These are phyloP conservation scores for Gynochthodes officinalis DNA, from an alignment of 257 asterid genomes.

Conservation along the genomic window DNA sequence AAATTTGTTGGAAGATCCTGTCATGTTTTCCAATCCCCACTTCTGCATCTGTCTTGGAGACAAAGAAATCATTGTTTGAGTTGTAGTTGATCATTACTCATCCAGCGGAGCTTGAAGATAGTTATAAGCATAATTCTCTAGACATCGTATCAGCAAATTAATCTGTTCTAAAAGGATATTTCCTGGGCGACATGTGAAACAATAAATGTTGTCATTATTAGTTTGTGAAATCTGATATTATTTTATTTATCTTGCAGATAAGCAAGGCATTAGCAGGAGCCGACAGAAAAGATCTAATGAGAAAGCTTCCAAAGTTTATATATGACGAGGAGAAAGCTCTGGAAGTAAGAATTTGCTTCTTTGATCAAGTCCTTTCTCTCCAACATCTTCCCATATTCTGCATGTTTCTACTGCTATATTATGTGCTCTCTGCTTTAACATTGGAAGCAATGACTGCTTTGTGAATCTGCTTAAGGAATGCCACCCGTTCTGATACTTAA, in stretches of 20 bases:
- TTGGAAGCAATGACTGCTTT: too few species aligned
- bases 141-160: neutral
- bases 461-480: neutral
- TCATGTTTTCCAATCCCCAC: too few species aligned
- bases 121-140: neutral
- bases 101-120: neutral
- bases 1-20: neutral
- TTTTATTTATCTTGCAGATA: conserved; percentile 31
- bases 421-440: neutral
- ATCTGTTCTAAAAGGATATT: neutral
- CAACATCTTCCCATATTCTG: neutral
- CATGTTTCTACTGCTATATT: neutral
- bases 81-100: neutral
- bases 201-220: neutral
- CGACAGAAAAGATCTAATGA: conserved; percentile 39
- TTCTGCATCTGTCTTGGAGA: too few species aligned
- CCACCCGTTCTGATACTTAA: neutral
- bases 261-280: conserved; percentile 42
- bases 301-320: conserved; percentile 44
- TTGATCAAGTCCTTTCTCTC: neutral
- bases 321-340: conserved; percentile 49
- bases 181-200: neutral
- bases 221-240: neutral
- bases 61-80: neutral
- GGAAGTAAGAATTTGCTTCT: conserved; percentile 29